These are phyloP conservation scores for Diaporthe vaccinii DNA, from an alignment of 2,329 filamentous ascomycete species.

Conservation along the genomic window DNA sequence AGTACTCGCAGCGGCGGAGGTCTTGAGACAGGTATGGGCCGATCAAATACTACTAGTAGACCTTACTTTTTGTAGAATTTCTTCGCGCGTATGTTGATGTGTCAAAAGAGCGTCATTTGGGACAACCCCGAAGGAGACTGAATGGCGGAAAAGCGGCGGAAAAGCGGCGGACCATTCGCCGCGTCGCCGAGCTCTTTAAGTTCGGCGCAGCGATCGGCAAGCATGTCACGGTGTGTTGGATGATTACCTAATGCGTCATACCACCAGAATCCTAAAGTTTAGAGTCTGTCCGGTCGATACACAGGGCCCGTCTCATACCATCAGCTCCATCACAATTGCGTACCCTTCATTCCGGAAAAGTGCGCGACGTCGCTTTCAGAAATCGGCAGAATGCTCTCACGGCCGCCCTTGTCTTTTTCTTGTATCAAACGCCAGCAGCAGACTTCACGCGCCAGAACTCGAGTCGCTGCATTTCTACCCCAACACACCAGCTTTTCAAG, in stretches of 20 bases:
- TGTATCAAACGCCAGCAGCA: not conserved
- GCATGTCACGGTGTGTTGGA: not conserved
- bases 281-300: not conserved
- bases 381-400: not conserved
- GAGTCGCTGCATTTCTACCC: not conserved
- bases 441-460: not conserved
- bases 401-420: not conserved
- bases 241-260: not conserved
- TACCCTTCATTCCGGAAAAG: not conserved
- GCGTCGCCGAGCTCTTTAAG: not conserved
- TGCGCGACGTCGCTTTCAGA: not conserved
- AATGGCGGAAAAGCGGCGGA: not conserved
- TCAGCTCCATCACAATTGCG: not conserved
- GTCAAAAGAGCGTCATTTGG: not conserved
- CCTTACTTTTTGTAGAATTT: not conserved
- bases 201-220: not conserved
- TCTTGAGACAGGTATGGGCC: not conserved
- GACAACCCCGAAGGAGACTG: not conserved
- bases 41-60: not conserved
- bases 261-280: too few species aligned
- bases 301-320: fast-evolving
- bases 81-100: not conserved
- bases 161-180: not conserved
- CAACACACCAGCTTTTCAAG: not conserved
- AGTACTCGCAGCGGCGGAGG: not conserved